Evolutionary conservation across 371 early-diverging fungal genomes (phyloP), one percentile per base, ranked within the genome.

Genomic region (Mucor indicus): DNA sequence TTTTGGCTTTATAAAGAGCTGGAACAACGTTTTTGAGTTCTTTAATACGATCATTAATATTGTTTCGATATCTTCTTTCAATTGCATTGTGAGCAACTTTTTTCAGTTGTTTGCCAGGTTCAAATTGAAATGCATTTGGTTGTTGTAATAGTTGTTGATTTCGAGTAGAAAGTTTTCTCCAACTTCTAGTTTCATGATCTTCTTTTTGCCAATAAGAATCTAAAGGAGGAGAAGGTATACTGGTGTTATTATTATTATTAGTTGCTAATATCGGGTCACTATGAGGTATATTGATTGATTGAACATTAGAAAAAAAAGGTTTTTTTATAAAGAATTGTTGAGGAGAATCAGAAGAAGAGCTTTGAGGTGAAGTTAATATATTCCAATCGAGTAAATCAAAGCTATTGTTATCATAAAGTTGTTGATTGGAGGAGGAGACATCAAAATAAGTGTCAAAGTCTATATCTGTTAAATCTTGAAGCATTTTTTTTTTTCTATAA

Each of bases 51-150:
- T 91, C 87, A 69, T 94, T 93, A 53, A 94, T 89, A 62, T 92
- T 94, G 68, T 90, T 92, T 52, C 95, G 80, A 66, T 92, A 92
- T 30, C 90, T 77, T 15, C 88, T 80, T 61, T 94, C 95, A 24
- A 92, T 92, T 2, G 89, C 92, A 51, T 92, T 94, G 60, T 94
- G 93, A 1, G 92, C 89, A 5, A 88, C 87, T 57, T 91, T 92
- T 60, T 91, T 89, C 1, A 57, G 47, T 30, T 62, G 53, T 27
- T 50, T 49, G 15, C 52, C 57, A 2, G 62, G 31, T 1, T 30
- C 20, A 30, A 40, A n/a, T n/a, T n/a, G n/a, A n/a, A n/a, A n/a
- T n/a, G n/a, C n/a, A n/a, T n/a, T n/a, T 1, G 24, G 22, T 32
- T 53, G 53, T 11, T 51, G 51, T 31, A 53, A 24, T n/a, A n/a